Base-by-base conservation (phyloP, 2,329 filamentous ascomycete genomes). In the Colletotrichum coccodes region DNA sequence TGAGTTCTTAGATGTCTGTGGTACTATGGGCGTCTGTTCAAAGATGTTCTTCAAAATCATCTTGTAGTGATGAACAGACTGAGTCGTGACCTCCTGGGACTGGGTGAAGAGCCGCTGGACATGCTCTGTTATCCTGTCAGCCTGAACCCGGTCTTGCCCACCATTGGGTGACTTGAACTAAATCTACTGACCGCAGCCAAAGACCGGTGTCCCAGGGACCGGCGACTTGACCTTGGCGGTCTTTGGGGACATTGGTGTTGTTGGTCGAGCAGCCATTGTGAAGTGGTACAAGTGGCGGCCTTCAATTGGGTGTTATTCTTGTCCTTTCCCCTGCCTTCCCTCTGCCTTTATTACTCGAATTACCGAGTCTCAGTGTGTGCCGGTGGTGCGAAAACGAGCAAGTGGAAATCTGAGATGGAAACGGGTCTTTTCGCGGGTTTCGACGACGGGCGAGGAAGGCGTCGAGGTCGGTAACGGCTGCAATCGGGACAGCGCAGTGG, bases 61-160 rank as follows among this genome's bases (percentile, higher is more conserved):
- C 76, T 91, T 92, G 80, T 95, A 95, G 74, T 92, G 88, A 63
- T 89, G 84, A 69, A 93, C 89, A 23, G 91, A 91, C 70, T 86
- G 90, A 73, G 92, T 91, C 79, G 89, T 90, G 18, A 88, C 87
- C 71, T 90, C 88, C 71, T 89, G 87, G 52, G 83, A 85, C 74
- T 86, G 87, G 38, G 83, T 85, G 38, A 94, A 84, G 68, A 94
- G 87, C 28, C 86, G 83, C 77, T 93, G 90, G 56, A 93, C 86
- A 79, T 95, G 92, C 77, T 93, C 92, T 94, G 75, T 14, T 32
- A 28, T 34, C 26, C 53, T 60, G 64, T 68, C 34, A 68, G 61
- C 32, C 50, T 65, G 56, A 28, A 26, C 18, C 63, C 56, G 72
- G 67, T 58, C 61, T 71, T 60, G 71, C 47, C 58, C 42, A 47